phyloP scores from a whole-genome alignment of 805 yeast genomes.

The Lipomyces spencermartinsiae region DNA sequence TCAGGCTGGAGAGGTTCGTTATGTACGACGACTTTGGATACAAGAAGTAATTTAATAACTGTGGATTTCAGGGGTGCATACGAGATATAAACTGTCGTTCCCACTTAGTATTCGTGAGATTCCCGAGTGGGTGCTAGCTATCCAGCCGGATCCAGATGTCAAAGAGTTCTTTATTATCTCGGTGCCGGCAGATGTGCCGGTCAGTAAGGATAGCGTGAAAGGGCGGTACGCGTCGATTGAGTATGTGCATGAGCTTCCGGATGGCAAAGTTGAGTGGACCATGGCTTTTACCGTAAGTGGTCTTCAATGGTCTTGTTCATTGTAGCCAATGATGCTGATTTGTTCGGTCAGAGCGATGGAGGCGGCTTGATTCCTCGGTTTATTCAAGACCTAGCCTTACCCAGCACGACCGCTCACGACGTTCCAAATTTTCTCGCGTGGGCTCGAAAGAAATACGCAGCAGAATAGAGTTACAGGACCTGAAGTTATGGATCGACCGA shows the following conservation, averaged over 20 bases:
- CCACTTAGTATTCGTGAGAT: conserved; percentile 47
- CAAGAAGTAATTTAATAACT: neutral
- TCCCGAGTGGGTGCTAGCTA: conserved; percentile 46
- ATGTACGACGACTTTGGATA: neutral
- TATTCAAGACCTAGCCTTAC: conserved; percentile 47
- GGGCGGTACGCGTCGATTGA: conserved; percentile 50
- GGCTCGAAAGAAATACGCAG: conserved; percentile 39
- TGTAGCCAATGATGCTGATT: neutral
- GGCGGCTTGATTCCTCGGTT: conserved; percentile 50
- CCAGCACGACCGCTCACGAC: conserved; percentile 47
- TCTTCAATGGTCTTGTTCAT: neutral
- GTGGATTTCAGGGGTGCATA: conserved; percentile 15
- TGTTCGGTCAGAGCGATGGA: conserved; percentile 45
- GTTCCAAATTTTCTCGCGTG: conserved; percentile 47
- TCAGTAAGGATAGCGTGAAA: conserved; percentile 36
- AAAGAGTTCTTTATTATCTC: conserved; percentile 48
- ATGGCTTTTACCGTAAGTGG: conserved; percentile 47
- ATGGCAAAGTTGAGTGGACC: conserved; percentile 46
- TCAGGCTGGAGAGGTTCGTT: conserved; percentile 35
- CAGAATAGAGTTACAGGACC: neutral
- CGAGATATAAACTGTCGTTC: conserved; percentile 46
- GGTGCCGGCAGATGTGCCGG: conserved; percentile 45
- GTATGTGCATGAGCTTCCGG: conserved; percentile 39
- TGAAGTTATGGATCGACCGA: neutral
- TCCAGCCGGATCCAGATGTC: conserved; percentile 42